Percentiles rank a stretch among this genome's conserved stretches.
Conservation (phyloP, 2,329 filamentous ascomycete species). For the Verticillium alfalfae region DNA sequence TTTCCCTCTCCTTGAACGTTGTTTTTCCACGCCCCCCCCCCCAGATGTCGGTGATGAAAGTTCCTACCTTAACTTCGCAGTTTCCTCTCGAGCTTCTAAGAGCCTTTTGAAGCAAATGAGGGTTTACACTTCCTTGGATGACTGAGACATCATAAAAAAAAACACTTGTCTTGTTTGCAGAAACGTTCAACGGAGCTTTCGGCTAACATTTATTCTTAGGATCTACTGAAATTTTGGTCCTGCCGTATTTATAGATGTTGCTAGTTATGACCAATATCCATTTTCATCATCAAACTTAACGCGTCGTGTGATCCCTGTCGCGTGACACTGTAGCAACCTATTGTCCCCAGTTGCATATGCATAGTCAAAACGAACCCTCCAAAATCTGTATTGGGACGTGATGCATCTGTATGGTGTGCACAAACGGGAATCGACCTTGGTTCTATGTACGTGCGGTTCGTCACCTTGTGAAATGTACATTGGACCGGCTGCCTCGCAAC, state of each 20-base stretch:
- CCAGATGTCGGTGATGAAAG: conserved; percentile 56
- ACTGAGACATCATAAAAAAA: conserved; percentile 43
- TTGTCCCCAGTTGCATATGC: neutral
- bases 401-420: too few relatives aligned
- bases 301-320: neutral
- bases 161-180: neutral
- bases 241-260: too few relatives aligned
- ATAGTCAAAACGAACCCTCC: too few relatives aligned
- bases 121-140: conserved; percentile 70
- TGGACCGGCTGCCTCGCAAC: too few relatives aligned
- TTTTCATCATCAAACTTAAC: neutral
- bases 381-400: too few relatives aligned
- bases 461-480: too few relatives aligned
- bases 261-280: neutral
- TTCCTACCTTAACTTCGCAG: conserved; percentile 72
- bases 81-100: conserved; percentile 69
- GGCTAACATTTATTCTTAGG: neutral
- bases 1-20: neutral
- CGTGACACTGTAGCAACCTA: neutral
- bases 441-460: too few relatives aligned
- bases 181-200: neutral
- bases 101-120: conserved; percentile 57
- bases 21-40: neutral
- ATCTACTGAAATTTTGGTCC: neutral
- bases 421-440: too few relatives aligned